Base-by-base conservation (phyloP, 1,284 basidiomycete genomes). In the Serendipita sp. region DNA sequence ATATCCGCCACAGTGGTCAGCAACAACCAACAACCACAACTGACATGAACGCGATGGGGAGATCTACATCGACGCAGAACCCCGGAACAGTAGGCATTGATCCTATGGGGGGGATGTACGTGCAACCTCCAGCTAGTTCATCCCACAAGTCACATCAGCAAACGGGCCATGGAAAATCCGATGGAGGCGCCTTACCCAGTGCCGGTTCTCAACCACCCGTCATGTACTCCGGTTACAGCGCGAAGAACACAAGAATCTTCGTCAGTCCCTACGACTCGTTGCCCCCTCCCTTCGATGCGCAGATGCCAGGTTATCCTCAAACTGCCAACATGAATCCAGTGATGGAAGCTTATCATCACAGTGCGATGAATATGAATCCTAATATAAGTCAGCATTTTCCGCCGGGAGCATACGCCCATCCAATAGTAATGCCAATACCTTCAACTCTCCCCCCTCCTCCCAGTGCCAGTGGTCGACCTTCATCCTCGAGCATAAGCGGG, bases 341-440 rank as follows among this genome's bases (percentile, higher is more conserved):
- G 5, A 34, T 58, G 53, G 53, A 58, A 17, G 22, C 32, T 10
- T 35, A 58, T 34, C 53, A 58, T 35, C 53, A 58, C 26, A 32
- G 53, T 8, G 53, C 30, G 26, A 58, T 58, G 53, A 58, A 58
- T 32, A 58, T 58, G 53, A 58, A 58, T 34, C 53, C 53, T 22
- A 58, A 58, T 35, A 10, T 58, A 8, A 58, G 30, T 32, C 35
- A 38, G 12, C 53, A 22, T 26, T 8, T 30, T 6, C 53, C 53
- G 10, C 5, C 15, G 10, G n/a, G 15, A 22, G 32, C 17, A 8
- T 58, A 58, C n/a, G 8, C 53, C 6, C 22, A 58, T 35, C 8
- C 47, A 1, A 58, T 58, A n/a, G 30, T 6, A 26, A 22, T 58
- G 22, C 26, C 53, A 26, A 10, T 29, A 10, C 32, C 53, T 26